These are phyloP conservation scores for Wolfiporia cocos DNA, from an alignment of 1,284 basidiomycete species.

Conservation along the genomic window DNA sequence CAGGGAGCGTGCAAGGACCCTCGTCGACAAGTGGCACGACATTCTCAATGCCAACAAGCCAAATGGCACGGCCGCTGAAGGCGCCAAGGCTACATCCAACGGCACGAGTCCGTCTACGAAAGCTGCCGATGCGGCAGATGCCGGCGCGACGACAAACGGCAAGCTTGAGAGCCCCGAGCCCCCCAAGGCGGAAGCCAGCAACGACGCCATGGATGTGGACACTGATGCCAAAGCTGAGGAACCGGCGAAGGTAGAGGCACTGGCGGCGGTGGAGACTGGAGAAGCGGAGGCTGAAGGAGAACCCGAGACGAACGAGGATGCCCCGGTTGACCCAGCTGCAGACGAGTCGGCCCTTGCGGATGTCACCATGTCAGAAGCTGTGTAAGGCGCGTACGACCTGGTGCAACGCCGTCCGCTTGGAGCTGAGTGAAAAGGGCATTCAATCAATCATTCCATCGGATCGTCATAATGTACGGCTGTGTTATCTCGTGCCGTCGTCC, in stretches of 20 bases:
- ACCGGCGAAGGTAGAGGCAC: constrained; percentile 11
- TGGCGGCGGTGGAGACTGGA: constrained; percentile 5
- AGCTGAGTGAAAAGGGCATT: too few species aligned
- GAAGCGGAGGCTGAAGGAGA: constrained; percentile 14
- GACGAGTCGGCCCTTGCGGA: constrained; percentile 35
- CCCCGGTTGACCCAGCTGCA: constrained; percentile 21
- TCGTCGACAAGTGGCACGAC: constrained; percentile 74
- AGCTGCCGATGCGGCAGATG: constrained; percentile 19
- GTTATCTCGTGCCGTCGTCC: too few species aligned
- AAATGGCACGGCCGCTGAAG: constrained; percentile 24
- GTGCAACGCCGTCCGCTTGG: neutral
- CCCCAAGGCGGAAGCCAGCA: constrained; percentile 19
- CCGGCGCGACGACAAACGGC: constrained; percentile 14
- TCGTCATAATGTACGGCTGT: too few species aligned
- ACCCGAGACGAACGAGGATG: constrained; percentile 18
- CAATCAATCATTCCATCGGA: too few species aligned
- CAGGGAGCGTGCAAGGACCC: constrained; percentile 67
- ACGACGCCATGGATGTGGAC: constrained; percentile 19
- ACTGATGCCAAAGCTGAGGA: constrained; percentile 13
- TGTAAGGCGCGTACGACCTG: constrained; percentile 10
- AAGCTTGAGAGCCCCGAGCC: constrained; percentile 19
- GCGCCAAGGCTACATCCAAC: constrained; percentile 13
- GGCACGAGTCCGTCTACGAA: constrained; percentile 17
- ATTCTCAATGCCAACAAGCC: constrained; percentile 47
- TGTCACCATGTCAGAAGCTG: constrained; percentile 41